phyloP scores from a whole-genome alignment of 2,329 filamentous ascomycete species.

The Immersiporthe knoxdaviesiana region DNA sequence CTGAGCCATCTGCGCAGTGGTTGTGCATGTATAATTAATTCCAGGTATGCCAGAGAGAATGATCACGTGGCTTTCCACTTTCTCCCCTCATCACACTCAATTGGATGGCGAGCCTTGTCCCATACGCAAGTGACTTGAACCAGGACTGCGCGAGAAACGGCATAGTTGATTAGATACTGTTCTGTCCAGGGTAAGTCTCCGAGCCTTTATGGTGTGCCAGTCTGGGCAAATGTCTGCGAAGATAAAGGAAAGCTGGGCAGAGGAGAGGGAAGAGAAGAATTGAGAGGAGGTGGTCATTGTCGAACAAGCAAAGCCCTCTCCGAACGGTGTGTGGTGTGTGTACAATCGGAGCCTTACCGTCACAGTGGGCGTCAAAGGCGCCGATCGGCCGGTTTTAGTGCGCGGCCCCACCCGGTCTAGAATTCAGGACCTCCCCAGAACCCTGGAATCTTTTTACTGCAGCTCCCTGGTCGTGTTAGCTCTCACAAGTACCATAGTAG shows the following conservation, averaged over 20 bases:
- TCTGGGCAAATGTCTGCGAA: background rate
- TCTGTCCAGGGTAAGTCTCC: background rate
- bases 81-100: background rate
- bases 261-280: background rate
- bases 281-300: background rate
- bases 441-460: conserved; percentile 1
- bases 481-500: too few species aligned
- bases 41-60: background rate
- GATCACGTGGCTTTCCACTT: background rate
- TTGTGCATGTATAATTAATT: background rate
- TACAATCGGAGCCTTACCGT: background rate
- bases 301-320: background rate
- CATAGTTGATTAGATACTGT: background rate
- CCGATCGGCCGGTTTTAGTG: conserved; percentile 6
- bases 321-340: background rate
- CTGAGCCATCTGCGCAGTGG: conserved; percentile 1
- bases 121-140: background rate
- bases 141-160: background rate
- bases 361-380: background rate
- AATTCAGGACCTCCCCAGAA: background rate
- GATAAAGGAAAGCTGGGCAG: too few species aligned
- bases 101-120: background rate
- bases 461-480: conserved; percentile 8
- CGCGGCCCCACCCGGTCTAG: conserved; percentile 9
- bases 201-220: background rate